Evolutionary conservation across 2,329 filamentous ascomycete species (phyloP).

Genomic region (Diaporthe velutina): DNA sequence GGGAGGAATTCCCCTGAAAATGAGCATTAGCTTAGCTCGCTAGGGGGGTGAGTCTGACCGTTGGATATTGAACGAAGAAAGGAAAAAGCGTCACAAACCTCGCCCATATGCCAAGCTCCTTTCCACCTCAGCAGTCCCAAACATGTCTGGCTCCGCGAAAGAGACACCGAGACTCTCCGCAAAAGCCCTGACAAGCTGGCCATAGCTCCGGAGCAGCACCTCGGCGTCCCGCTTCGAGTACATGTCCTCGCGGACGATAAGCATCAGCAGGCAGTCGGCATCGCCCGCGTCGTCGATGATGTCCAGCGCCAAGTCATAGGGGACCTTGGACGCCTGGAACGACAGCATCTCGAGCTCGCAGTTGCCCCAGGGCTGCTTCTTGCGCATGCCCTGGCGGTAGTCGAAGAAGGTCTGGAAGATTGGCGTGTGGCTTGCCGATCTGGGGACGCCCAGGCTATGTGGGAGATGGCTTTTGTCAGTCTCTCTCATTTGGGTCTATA

Average conservation of each 20-base stretch:
- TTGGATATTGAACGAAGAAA: not conserved
- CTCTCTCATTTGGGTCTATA: not conserved
- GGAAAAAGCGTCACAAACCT: not conserved
- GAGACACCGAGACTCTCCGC: constrained; percentile 39
- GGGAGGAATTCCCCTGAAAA: not conserved
- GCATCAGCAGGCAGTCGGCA: constrained; percentile 19
- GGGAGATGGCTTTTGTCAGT: not conserved
- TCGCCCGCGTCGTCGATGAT: constrained; percentile 17
- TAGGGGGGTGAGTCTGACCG: not conserved
- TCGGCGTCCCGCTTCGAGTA: constrained; percentile 1
- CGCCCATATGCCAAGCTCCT: not conserved
- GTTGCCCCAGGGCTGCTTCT: not conserved
- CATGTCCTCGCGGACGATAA: not conserved
- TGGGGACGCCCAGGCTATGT: constrained; percentile 50
- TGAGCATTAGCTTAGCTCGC: not conserved
- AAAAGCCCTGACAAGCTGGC: not conserved
- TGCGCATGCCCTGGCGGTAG: constrained; percentile 42
- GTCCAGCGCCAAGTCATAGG: not conserved
- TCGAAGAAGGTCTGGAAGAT: constrained; percentile 61
- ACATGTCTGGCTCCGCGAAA: not conserved
- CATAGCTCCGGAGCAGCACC: not conserved
- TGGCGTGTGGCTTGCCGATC: constrained; percentile 55
- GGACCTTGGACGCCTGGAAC: not conserved
- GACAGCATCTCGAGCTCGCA: constrained; percentile 9
- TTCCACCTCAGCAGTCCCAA: not conserved